Conservation (phyloP, 1,284 basidiomycete genomes). For the Irpex sp. region DNA sequence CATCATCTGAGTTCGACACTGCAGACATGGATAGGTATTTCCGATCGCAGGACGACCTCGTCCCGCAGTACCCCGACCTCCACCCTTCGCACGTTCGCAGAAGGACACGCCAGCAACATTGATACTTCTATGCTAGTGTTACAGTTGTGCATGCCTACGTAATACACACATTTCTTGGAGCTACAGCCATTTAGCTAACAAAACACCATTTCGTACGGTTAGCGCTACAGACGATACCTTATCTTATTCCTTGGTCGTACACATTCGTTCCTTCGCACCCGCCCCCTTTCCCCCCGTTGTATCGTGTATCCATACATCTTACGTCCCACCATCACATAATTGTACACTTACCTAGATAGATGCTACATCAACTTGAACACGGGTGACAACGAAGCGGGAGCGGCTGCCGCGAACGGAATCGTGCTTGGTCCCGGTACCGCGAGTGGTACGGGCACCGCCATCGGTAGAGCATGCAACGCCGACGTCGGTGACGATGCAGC, state of each 20-base stretch:
- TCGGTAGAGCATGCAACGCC: slow-evolving; percentile 19
- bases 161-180: slow-evolving; percentile 1
- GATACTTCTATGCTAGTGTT: slow-evolving; percentile 4
- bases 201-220: slow-evolving; percentile 4
- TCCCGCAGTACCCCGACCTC: slow-evolving; percentile 23
- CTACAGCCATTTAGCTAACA: slow-evolving; percentile 3
- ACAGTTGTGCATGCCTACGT: slow-evolving; percentile 4
- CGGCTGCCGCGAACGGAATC: slow-evolving; percentile 15
- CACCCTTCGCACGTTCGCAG: slow-evolving; percentile 24
- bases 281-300: slow-evolving; percentile 1
- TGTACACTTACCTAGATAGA: slow-evolving; percentile 18
- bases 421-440: slow-evolving; percentile 2
- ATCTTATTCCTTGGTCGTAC: slow-evolving; percentile 5
- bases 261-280: not conserved
- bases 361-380: slow-evolving; percentile 17
- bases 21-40: slow-evolving; percentile 79
- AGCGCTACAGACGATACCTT: slow-evolving; percentile 10
- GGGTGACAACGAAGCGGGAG: slow-evolving; percentile 21
- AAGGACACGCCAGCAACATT: slow-evolving; percentile 20
- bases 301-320: slow-evolving; percentile 17
- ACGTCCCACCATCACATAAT: slow-evolving; percentile 15
- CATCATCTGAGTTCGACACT: slow-evolving; percentile 62
- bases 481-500: slow-evolving; percentile 24
- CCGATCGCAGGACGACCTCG: slow-evolving; percentile 41
- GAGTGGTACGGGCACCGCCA: slow-evolving; percentile 17